Base-by-base conservation (phyloP, 441 rosid genomes). In the Mallotus repandus region DNA sequence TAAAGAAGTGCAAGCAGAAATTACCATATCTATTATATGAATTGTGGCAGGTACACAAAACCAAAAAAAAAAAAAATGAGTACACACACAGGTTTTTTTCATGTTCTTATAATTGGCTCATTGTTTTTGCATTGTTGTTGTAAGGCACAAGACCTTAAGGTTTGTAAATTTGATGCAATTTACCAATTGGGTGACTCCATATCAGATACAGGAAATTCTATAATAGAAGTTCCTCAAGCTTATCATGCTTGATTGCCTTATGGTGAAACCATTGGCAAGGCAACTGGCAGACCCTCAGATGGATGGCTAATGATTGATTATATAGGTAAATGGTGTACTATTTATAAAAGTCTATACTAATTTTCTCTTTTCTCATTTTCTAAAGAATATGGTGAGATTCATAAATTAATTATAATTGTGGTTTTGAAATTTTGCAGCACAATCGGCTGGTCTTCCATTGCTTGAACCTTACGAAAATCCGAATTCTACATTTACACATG, bases 221-320 rank as follows among this genome's bases (percentile, higher is more conserved):
- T 70, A 25, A 63, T 16, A 18, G 46, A 80, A 61, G 5, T 32
- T n/a, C 21, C 83, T 73, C 41, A 15, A 13, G 43, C 72, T 21
- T 12, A 2, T 1, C 58, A 45, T 57, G 74, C 66, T 32, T 21
- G 59, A 18, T 74, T 65, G 41, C 86, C 84, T 6, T 83, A 80
- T 7, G 81, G 86, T 0, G 45, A 71, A 74, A 67, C 69, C 0
- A 66, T 50, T 18, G 54, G 66, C 2, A 41, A 19, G 0, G 56
- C 84, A 49, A 83, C 86, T 0, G 84, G 86, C 3, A 56, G 86
- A 73, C 74, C 76, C 49, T 80, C 84, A 18, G 54, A 83, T 49
- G 84, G 84, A 19, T 64, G 66, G 53, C 32, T 78, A 4, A 80
- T 80, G 56, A 73, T 80, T 41, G 84, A 83, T 70, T 83, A 66